Percentiles rank a stretch among this genome's conserved stretches.
phyloP scores from a whole-genome alignment of 1,284 basidiomycete genomes.

The Athelia sp. region DNA sequence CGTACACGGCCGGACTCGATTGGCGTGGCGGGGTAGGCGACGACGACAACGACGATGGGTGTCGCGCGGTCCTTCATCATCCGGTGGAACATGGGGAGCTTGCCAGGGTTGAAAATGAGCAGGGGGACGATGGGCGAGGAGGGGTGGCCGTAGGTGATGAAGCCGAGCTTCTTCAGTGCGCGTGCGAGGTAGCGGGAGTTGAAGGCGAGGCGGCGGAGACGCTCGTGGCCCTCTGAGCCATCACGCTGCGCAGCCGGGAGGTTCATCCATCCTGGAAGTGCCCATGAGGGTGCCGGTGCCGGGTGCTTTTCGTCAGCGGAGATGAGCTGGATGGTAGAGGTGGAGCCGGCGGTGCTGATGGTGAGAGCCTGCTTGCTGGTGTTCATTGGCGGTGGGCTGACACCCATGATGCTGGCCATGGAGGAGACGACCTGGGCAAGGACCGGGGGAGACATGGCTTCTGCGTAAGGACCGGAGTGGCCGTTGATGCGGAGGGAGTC shows the following conservation, averaged over 20 bases:
- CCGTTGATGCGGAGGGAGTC: conserved; percentile 80
- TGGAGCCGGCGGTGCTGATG: conserved; percentile 25
- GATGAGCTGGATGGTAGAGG: conserved; percentile 21
- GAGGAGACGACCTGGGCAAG: conserved; percentile 89
- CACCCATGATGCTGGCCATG: conserved; percentile 96
- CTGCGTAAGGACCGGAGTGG: conserved; percentile 85
- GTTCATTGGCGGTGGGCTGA: conserved; percentile 44
- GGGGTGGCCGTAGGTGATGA: conserved; percentile 93
- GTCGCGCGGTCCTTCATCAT: conserved; percentile 83
- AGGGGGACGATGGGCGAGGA: conserved; percentile 94
- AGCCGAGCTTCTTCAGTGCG: conserved; percentile 88
- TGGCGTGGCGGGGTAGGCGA: conserved; percentile 91
- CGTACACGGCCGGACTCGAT: conserved; percentile 87
- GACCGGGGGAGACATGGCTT: conserved; percentile 89
- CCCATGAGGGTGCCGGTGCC: conserved; percentile 60
- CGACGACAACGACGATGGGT: conserved; percentile 86
- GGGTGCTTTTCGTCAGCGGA: conserved; percentile 39
- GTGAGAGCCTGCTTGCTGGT: conserved; percentile 9
- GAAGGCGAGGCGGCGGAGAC: conserved; percentile 89
- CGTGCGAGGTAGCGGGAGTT: conserved; percentile 90
- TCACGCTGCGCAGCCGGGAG: conserved; percentile 70
- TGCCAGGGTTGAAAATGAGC: conserved; percentile 90
- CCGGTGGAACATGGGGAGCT: conserved; percentile 85
- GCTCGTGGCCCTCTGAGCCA: conserved; percentile 78
- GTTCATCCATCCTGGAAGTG: conserved; percentile 67